phyloP scores from a whole-genome alignment of 2,329 filamentous ascomycete species.

The Botryotinia narcissicola region DNA sequence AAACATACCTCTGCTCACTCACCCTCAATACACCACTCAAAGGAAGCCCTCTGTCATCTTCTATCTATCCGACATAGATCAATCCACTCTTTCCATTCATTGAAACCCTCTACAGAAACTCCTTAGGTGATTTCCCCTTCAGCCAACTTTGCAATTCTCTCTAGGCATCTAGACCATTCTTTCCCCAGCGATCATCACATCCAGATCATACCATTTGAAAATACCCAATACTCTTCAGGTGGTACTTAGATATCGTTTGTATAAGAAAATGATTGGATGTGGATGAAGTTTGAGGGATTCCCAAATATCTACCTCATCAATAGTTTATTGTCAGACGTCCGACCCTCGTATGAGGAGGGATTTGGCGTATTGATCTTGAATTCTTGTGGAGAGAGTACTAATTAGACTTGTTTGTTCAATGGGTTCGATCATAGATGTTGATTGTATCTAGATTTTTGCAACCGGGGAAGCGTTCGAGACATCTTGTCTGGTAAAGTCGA shows the following conservation, averaged over 20 bases:
- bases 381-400: too few relatives aligned
- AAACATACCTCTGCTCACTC: too few relatives aligned
- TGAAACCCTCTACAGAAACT: background rate
- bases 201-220: slow-evolving; percentile 31
- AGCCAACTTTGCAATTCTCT: background rate
- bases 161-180: background rate
- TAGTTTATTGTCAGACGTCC: background rate
- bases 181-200: background rate
- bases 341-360: background rate
- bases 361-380: background rate
- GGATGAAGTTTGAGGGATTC: background rate
- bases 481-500: background rate
- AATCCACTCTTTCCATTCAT: background rate
- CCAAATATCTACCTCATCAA: accelerated
- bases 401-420: background rate
- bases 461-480: background rate
- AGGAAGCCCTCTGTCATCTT: background rate
- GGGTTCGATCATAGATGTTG: background rate
- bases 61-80: background rate
- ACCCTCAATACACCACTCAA: background rate
- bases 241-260: slow-evolving; percentile 28
- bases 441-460: background rate
- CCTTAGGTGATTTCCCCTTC: background rate
- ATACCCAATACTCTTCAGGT: slow-evolving; percentile 31
- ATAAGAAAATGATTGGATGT: slow-evolving; percentile 36